Conservation (phyloP, 306 rosid genomes). For the Begonia masoniana region DNA sequence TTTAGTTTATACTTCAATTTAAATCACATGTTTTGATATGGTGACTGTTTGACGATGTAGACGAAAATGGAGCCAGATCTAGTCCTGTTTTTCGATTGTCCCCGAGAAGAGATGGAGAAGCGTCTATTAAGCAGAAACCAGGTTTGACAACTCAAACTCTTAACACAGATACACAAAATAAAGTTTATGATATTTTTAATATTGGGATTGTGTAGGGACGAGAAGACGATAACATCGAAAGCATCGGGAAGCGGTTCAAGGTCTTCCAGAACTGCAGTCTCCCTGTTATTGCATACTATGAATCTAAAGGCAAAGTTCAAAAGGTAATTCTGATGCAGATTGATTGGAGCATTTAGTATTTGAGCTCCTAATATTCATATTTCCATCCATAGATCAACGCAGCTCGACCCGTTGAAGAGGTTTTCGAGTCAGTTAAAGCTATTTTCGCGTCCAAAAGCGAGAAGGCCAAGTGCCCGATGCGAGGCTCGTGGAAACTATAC, state of each 20-base stretch:
- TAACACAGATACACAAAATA: not conserved
- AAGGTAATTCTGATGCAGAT: slow-evolving; percentile 38
- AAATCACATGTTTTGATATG: not conserved
- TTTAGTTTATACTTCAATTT: not conserved
- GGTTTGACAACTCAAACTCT: slow-evolving; percentile 24
- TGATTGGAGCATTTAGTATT: not conserved
- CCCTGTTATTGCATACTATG: slow-evolving; percentile 69
- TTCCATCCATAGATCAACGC: slow-evolving; percentile 56
- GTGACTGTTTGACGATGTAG: slow-evolving; percentile 28
- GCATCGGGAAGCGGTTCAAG: slow-evolving; percentile 85
- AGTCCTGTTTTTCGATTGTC: slow-evolving; percentile 77
- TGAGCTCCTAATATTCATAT: slow-evolving; percentile 4
- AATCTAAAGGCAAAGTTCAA: slow-evolving; percentile 60
- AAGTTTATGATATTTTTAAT: too few species aligned
- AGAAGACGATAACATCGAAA: slow-evolving; percentile 92
- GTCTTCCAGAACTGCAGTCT: slow-evolving; percentile 83
- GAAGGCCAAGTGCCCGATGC: slow-evolving; percentile 44
- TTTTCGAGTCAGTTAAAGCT: slow-evolving; percentile 69
- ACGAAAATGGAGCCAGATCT: slow-evolving; percentile 74
- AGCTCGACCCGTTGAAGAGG: slow-evolving; percentile 68
- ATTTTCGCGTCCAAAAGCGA: slow-evolving; percentile 41
- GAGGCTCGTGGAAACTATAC: too few species aligned
- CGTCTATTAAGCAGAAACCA: slow-evolving; percentile 77
- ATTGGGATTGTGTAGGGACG: slow-evolving; percentile 52
- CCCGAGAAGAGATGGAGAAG: slow-evolving; percentile 85